These are phyloP conservation scores for Cladorrhinum samala DNA, from an alignment of 495 filamentous ascomycete genomes.

Conservation along the genomic window DNA sequence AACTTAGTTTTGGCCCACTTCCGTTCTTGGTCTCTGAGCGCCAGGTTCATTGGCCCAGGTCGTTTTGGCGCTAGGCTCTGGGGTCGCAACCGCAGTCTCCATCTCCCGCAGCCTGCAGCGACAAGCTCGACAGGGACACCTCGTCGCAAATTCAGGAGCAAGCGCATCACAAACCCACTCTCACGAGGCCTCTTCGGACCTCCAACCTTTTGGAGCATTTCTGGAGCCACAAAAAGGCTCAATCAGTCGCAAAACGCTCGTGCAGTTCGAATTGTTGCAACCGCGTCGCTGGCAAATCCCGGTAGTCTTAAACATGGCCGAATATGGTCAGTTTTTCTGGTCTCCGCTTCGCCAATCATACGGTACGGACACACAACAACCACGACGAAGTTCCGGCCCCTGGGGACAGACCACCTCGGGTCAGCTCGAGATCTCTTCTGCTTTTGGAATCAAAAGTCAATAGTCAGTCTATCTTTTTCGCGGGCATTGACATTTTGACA, in stretches of 20 bases:
- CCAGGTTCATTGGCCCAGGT: constrained; percentile 12
- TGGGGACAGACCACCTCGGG: too few species aligned
- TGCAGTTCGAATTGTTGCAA: not conserved
- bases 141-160: not conserved
- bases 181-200: not conserved
- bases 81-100: constrained; percentile 1
- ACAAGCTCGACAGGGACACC: not conserved
- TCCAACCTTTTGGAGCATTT: not conserved
- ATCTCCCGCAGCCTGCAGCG: constrained; percentile 2
- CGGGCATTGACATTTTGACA: not conserved
- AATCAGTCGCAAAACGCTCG: not conserved
- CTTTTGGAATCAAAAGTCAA: not conserved
- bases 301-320: too few species aligned
- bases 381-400: not conserved
- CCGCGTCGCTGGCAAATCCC: not conserved
- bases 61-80: constrained; percentile 2
- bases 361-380: not conserved
- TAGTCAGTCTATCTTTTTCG: not conserved
- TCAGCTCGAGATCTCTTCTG: not conserved
- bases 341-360: not conserved
- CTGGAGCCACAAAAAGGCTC: not conserved
- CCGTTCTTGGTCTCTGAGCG: constrained; percentile 9
- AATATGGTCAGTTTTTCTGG: not conserved
- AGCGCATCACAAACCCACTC: not conserved
- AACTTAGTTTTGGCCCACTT: constrained; percentile 5